These are phyloP conservation scores for Arctostaphylos glauca DNA, from an alignment of 148 eudicot genomes.

Conservation along the genomic window DNA sequence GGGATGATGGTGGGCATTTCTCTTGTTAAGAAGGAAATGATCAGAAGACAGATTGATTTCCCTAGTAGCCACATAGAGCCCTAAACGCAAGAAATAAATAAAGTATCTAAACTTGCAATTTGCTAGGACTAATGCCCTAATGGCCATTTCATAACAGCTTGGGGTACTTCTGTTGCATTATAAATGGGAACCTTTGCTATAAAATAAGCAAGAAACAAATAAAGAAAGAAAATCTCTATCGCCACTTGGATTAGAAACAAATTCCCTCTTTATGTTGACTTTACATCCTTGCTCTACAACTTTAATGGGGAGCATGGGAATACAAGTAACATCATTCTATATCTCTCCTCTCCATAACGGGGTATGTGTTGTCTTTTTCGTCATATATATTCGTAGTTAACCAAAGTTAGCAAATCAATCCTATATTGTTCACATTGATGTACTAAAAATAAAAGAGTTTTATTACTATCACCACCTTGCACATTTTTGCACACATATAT, in stretches of 20 bases:
- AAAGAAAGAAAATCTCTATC: background rate
- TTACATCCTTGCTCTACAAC: background rate
- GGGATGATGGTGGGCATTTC: too few relatives aligned
- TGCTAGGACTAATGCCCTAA: background rate
- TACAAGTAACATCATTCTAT: constrained; percentile 11
- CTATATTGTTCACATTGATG: too few relatives aligned
- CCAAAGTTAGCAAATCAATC: too few relatives aligned
- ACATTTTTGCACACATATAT: too few relatives aligned
- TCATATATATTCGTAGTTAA: too few relatives aligned
- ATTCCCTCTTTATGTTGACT: background rate
- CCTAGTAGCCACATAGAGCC: background rate
- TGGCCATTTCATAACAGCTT: background rate
- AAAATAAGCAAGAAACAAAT: background rate
- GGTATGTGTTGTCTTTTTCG: too few relatives aligned
- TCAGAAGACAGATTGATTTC: background rate
- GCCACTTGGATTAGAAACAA: background rate
- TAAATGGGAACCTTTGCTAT: too few relatives aligned
- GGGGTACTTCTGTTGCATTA: background rate
- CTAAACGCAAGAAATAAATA: background rate
- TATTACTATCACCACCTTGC: too few relatives aligned
- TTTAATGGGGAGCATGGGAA: constrained; percentile 43
- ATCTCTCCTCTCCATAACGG: background rate
- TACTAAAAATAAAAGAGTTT: too few relatives aligned
- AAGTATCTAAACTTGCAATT: background rate
- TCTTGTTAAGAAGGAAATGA: too few relatives aligned